Conservation (phyloP, 352 stramenopile genomes). For the Phytophthora citricola region DNA sequence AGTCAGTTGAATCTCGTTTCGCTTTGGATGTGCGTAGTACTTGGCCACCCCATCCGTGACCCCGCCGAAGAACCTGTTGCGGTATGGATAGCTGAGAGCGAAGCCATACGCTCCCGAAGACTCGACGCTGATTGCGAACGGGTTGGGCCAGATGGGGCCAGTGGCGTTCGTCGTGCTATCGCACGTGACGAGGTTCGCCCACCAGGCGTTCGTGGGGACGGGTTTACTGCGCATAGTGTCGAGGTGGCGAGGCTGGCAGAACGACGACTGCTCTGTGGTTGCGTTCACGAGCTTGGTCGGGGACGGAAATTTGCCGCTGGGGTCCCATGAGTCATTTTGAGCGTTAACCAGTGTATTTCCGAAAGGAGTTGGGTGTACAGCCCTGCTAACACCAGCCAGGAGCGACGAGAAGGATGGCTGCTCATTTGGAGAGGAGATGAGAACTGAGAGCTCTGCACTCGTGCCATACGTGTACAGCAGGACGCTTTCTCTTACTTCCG, state of each 20-base stretch:
- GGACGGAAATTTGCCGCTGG: slow-evolving; percentile 39
- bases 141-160: slow-evolving; percentile 70
- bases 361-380: slow-evolving; percentile 26
- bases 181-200: slow-evolving; percentile 83
- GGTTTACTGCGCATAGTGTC: slow-evolving; percentile 45
- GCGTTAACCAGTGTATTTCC: slow-evolving; percentile 20
- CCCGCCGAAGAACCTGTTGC: slow-evolving; percentile 69
- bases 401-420: slow-evolving; percentile 20
- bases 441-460: slow-evolving; percentile 25
- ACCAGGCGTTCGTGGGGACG: slow-evolving; percentile 85
- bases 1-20: slow-evolving; percentile 70
- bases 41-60: slow-evolving; percentile 43
- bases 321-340: slow-evolving; percentile 58
- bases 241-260: slow-evolving; percentile 71
- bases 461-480: not conserved
- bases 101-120: slow-evolving; percentile 50
- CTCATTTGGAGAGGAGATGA: slow-evolving; percentile 39
- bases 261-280: slow-evolving; percentile 41
- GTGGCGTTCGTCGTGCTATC: slow-evolving; percentile 56
- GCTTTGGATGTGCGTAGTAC: slow-evolving; percentile 67
- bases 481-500: not conserved
- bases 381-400: slow-evolving; percentile 24
- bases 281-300: slow-evolving; percentile 44
- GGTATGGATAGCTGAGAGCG: slow-evolving; percentile 68
- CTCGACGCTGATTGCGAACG: slow-evolving; percentile 67